Percentiles rank a stretch among this genome's conserved stretches.
Conservation (phyloP, 371 early-diverging fungal genomes). For the Chytridium lagenaria region DNA sequence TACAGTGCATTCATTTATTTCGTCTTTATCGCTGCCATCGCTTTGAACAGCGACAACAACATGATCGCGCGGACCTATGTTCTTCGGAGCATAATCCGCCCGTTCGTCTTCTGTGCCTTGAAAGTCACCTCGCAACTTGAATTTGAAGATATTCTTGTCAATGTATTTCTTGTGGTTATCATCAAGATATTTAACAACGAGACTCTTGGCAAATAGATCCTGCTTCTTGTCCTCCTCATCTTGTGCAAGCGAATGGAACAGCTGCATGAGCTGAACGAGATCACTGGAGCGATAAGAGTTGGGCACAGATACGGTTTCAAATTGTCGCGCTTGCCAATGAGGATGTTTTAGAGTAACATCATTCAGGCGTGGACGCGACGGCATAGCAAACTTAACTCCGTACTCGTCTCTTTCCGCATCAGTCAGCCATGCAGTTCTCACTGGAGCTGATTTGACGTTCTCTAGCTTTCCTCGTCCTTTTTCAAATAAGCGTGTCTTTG, state of each 20-base stretch:
- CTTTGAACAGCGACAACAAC: neutral
- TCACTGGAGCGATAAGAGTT: neutral
- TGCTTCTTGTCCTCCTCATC: constrained; percentile 14
- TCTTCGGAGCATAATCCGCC: neutral
- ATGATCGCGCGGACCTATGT: neutral
- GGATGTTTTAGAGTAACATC: neutral
- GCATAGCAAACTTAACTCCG: neutral
- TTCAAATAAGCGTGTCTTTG: neutral
- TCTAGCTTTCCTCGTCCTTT: neutral
- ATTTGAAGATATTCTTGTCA: neutral
- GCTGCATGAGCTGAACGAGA: constrained; percentile 11
- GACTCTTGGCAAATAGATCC: neutral
- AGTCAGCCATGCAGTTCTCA: constrained; percentile 7
- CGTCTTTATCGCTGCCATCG: neutral
- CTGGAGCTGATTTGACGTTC: neutral
- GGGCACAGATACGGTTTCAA: neutral
- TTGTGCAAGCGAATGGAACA: constrained; percentile 1
- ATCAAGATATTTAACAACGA: neutral
- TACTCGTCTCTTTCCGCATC: constrained; percentile 22
- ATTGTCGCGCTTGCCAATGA: constrained; percentile 6
- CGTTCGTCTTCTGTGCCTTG: no score
- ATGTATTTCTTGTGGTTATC: neutral
- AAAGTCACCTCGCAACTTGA: neutral
- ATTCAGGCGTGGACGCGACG: neutral
- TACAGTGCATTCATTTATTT: neutral